Conservation (phyloP, 768 basidiomycete species). For the Kwoniella newhampshirensis region DNA sequence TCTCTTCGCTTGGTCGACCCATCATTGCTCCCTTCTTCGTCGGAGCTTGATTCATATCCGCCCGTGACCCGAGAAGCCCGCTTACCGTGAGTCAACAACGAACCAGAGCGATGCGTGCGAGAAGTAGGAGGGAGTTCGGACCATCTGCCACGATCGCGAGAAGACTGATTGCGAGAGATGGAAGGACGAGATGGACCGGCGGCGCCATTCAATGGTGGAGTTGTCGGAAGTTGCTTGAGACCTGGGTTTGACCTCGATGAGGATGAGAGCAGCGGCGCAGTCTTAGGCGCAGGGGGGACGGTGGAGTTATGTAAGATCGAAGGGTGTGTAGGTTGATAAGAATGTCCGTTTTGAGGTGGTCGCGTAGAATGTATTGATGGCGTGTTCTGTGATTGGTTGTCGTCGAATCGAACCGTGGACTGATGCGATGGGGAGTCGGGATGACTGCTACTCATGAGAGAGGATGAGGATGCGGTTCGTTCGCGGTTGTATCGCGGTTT, state of each 20-base stretch:
- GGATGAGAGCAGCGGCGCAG: constrained; percentile 20
- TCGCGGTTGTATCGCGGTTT: too few species aligned
- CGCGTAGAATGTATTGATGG: too few species aligned
- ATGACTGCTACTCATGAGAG: too few species aligned
- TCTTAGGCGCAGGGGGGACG: constrained; percentile 12
- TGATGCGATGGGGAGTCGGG: neutral
- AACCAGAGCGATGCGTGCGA: constrained; percentile 12
- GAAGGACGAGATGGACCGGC: neutral
- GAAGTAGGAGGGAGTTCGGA: constrained; percentile 12
- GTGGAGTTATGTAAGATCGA: constrained; percentile 15
- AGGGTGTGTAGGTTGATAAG: constrained; percentile 19
- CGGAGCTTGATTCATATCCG: constrained; percentile 34
- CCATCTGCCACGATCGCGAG: constrained; percentile 22
- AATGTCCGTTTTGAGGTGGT: too few species aligned
- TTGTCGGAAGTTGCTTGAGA: constrained; percentile 4
- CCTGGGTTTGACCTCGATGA: constrained; percentile 20
- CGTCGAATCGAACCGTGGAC: neutral
- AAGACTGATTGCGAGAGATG: constrained; percentile 8
- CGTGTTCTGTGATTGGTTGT: neutral
- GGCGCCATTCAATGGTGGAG: neutral
- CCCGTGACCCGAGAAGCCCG: constrained; percentile 34
- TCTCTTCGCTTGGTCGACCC: constrained; percentile 7
- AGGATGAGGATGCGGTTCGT: too few species aligned
- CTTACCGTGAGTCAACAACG: constrained; percentile 25
- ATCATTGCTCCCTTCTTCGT: constrained; percentile 14